phyloP scores from a whole-genome alignment of 192 early-diverging fungal genomes.

The Backusella westeae region DNA sequence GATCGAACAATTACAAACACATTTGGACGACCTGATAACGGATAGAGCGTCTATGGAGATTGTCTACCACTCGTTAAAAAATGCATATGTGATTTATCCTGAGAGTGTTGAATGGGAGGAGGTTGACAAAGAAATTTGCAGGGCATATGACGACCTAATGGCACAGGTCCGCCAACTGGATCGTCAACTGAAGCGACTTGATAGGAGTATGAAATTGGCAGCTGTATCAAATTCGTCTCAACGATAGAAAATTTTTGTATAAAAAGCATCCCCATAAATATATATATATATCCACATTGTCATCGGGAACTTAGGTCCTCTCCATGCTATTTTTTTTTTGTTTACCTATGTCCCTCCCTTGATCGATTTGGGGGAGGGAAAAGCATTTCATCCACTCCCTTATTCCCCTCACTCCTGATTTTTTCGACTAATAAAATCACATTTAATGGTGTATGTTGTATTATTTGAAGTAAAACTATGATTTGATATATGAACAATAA shows the following conservation, averaged over 20 bases:
- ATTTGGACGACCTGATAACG: conserved; percentile 2
- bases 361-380: not conserved
- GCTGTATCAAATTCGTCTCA: not conserved
- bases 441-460: not conserved
- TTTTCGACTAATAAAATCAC: not conserved
- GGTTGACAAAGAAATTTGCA: conserved; percentile 10
- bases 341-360: not conserved
- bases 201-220: not conserved
- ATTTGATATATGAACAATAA: not conserved
- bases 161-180: conserved; percentile 11
- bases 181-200: conserved; percentile 4
- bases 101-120: conserved; percentile 1
- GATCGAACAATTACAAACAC: not conserved
- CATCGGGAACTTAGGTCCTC: not conserved
- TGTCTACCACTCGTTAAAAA: conserved; percentile 3
- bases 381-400: too few relatives aligned
- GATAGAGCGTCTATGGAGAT: conserved; percentile 10
- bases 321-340: not conserved
- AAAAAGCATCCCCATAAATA: not conserved
- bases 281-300: not conserved
- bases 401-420: not conserved
- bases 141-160: conserved; percentile 14
- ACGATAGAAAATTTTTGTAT: not conserved
- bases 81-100: conserved; percentile 4
- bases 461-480: not conserved